phyloP scores from a whole-genome alignment of 768 basidiomycete genomes.

The Phlebiopsis gigantea region DNA sequence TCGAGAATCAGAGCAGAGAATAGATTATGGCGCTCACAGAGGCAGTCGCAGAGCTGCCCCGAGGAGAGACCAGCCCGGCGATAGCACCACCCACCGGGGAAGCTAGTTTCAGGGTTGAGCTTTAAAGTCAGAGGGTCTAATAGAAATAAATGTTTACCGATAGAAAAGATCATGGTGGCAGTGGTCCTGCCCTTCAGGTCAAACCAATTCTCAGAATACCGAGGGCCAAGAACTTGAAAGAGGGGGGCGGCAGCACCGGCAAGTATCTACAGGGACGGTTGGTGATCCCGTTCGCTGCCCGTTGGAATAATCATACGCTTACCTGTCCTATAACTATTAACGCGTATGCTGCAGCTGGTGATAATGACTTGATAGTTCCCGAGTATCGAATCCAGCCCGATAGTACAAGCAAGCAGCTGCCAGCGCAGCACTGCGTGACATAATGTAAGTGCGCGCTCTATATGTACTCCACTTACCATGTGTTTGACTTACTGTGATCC shows the following conservation, averaged over 20 bases:
- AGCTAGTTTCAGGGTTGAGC: conserved; percentile 4
- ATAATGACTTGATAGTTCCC: conserved; percentile 53
- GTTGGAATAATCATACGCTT: conserved; percentile 4
- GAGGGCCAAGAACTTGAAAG: conserved; percentile 74
- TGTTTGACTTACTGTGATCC: conserved; percentile 46
- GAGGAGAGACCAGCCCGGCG: conserved; percentile 10
- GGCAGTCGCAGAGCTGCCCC: neutral
- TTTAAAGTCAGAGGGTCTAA: neutral
- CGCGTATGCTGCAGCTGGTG: conserved; percentile 48
- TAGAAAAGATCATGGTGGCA: conserved; percentile 55
- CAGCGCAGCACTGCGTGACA: conserved; percentile 51
- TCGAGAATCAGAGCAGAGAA: no score
- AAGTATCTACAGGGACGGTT: conserved; percentile 40
- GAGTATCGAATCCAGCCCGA: conserved; percentile 77
- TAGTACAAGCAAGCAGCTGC: conserved; percentile 50
- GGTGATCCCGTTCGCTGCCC: neutral
- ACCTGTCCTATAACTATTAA: conserved; percentile 74
- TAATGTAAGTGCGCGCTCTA: no score
- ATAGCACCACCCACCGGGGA: conserved; percentile 16
- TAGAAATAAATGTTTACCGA: conserved; percentile 29
- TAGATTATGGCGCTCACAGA: conserved; percentile 56
- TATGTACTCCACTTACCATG: neutral
- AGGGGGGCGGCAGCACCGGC: conserved; percentile 62
- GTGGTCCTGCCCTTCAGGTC: conserved; percentile 71
- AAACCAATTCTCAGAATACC: conserved; percentile 84